Evolutionary conservation across 345 rosid species (phyloP).

Genomic region (Ceriops tagal): DNA sequence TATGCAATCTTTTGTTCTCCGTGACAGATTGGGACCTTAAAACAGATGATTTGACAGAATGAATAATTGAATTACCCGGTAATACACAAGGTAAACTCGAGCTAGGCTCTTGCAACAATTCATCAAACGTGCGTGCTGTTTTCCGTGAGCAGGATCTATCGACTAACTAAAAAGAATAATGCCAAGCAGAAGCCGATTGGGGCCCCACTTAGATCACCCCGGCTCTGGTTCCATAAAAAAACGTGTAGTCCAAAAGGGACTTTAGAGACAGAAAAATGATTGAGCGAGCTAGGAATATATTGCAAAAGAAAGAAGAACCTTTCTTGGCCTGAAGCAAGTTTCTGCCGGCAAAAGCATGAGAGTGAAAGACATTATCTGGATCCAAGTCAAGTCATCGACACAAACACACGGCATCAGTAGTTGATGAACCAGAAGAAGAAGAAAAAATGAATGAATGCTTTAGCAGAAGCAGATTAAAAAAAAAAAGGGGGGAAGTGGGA

Average conservation of each 20-base stretch:
- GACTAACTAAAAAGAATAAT: too few species aligned
- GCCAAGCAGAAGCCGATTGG: too few species aligned
- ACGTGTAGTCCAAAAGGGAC: background rate
- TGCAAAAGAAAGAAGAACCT: slow-evolving; percentile 32
- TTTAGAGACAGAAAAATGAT: background rate
- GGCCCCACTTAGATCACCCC: too few species aligned
- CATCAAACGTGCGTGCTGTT: too few species aligned
- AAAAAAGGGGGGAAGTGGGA: background rate
- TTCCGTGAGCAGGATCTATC: too few species aligned
- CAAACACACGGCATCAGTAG: background rate
- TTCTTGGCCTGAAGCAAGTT: slow-evolving; percentile 65
- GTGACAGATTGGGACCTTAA: too few species aligned
- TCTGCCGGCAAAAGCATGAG: slow-evolving; percentile 40
- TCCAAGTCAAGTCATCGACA: slow-evolving; percentile 15
- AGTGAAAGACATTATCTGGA: slow-evolving; percentile 47
- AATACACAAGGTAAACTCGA: too few species aligned
- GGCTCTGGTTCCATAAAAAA: background rate
- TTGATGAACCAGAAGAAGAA: slow-evolving; percentile 2
- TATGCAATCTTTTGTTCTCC: too few species aligned
- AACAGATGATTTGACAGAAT: too few species aligned
- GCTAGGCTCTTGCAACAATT: too few species aligned
- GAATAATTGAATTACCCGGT: too few species aligned
- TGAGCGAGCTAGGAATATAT: background rate
- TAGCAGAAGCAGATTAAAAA: background rate
- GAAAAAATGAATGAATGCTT: background rate